phyloP scores from a whole-genome alignment of 306 rosid genomes.

The Lathyrus tuberosus region DNA sequence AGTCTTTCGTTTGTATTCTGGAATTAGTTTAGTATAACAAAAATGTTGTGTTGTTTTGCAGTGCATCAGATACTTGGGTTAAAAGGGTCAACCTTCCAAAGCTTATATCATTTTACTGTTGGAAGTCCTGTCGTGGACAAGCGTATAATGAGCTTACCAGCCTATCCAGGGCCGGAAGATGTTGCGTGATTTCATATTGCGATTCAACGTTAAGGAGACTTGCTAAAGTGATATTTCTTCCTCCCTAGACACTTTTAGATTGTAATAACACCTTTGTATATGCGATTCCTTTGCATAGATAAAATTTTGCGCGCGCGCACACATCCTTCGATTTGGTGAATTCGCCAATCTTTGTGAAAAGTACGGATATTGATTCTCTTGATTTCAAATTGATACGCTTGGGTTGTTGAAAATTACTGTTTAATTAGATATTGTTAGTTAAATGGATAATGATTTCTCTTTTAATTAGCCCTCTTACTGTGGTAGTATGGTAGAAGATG shows the following conservation, averaged over 20 bases:
- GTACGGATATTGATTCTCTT: no score
- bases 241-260: neutral
- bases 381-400: no score
- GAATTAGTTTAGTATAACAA: neutral
- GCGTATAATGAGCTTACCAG: slow-evolving; percentile 90
- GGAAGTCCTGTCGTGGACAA: slow-evolving; percentile 87
- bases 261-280: no score
- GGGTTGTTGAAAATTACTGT: no score
- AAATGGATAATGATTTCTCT: no score
- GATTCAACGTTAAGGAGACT: slow-evolving; percentile 15
- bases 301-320: no score
- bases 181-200: slow-evolving; percentile 54
- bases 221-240: slow-evolving; percentile 2
- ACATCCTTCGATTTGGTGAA: no score
- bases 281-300: no score
- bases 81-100: slow-evolving; percentile 80
- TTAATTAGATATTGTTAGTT: no score
- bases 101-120: slow-evolving; percentile 90
- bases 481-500: no score
- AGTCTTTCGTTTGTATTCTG: neutral
- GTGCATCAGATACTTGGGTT: slow-evolving; percentile 87
- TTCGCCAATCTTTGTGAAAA: no score
- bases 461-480: no score
- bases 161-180: slow-evolving; percentile 82
- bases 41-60: slow-evolving; percentile 49